phyloP scores from a whole-genome alignment of 129 eudicot species.

The Flaveria robusta region DNA sequence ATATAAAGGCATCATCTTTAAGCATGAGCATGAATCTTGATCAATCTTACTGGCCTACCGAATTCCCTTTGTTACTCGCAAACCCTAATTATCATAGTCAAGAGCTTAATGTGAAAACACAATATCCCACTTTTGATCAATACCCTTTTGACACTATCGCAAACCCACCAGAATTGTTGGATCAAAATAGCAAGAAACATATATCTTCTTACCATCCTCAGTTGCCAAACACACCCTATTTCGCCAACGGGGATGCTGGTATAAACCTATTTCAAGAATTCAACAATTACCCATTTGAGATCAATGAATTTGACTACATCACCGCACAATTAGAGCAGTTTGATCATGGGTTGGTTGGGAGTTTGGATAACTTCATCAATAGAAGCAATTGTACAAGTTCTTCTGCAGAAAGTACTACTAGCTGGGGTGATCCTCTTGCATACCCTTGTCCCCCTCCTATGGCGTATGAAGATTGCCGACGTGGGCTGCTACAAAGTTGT shows the following conservation, averaged over 20 bases:
- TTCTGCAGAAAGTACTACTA: conserved; percentile 50
- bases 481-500: conserved; percentile 28
- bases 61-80: conserved; percentile 33
- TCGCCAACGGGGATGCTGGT: conserved; percentile 18
- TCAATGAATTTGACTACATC: conserved; percentile 33
- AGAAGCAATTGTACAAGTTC: conserved; percentile 42
- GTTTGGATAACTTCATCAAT: conserved; percentile 36
- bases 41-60: conserved; percentile 45
- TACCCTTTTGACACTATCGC: conserved; percentile 37
- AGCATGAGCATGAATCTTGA: conserved; percentile 38
- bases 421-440: conserved; percentile 43
- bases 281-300: conserved; percentile 34
- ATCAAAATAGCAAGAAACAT: conserved; percentile 25
- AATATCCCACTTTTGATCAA: conserved; percentile 39
- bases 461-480: conserved; percentile 41
- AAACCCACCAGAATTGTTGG: conserved; percentile 33
- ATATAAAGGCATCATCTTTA: conserved; percentile 26
- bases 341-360: conserved; percentile 40
- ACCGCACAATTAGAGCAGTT: conserved; percentile 36
- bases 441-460: conserved; percentile 33
- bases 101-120: conserved; percentile 35
- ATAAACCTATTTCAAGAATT: conserved; percentile 34
- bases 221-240: conserved; percentile 36
- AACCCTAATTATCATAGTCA: conserved; percentile 30
- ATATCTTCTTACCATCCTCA: conserved; percentile 28